Evolutionary conservation across 495 filamentous ascomycete genomes (phyloP), one percentile per base, ranked within the genome.

Genomic region (Penicillium egyptiacum): DNA sequence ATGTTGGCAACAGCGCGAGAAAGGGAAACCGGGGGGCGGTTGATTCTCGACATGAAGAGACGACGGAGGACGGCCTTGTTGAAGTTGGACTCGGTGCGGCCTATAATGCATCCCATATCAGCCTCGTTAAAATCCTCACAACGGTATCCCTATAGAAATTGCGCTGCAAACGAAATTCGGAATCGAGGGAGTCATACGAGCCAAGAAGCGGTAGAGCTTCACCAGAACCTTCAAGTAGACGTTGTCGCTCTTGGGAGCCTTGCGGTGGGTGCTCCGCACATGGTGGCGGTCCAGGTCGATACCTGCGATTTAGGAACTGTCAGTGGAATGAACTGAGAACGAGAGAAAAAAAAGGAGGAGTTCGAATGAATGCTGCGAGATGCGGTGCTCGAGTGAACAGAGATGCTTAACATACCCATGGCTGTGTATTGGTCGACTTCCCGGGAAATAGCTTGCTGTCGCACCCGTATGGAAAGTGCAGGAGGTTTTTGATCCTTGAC

Each of bases 151-250:
- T 54, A 31, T 25, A 52, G 40, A 48, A 20, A 41, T 50, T 58
- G 54, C 58, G 47, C 62, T 55, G 49, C 30, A 44, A 59, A 45
- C 10, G 41, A 23, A 22, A 55, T 26, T 55, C 53, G 58, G 44
- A 33, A 57, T 41, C 28, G 28, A 58, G 46, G 44, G 40, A 44
- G 57, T 86, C 91, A 79, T 89, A 96, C 93, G 92, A 67, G 92
- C 88, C 68, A 98, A 81, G 88, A 98, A 98, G 79, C 88, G 88
- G 86, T 98, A 98, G 26, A 98, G 89, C 87, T 97, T 97, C 79
- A 97, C 92, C 71, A 98, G 82, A 63, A 98, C 88, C 83, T 92
- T 91, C 70, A 97, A 82, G 80, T 97, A 98, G 64, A 92, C 90
- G 81, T 98, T 98, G 79, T 96, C 91, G 80, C 88, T 94, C 83